Conservation (phyloP, 2,329 filamentous ascomycete species). For the Penicillium polonicum region DNA sequence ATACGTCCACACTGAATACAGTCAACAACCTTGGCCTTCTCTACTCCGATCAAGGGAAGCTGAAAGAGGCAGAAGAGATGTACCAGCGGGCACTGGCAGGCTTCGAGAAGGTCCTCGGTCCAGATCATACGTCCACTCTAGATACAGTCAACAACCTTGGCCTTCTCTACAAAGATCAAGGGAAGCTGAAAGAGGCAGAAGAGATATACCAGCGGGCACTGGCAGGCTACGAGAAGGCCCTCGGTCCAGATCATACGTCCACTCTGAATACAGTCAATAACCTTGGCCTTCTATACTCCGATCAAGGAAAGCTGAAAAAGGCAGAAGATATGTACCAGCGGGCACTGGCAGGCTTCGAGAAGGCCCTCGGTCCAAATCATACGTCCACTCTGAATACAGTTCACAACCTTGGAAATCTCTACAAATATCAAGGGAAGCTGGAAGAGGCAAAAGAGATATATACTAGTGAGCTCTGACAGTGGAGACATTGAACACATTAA, state of each 20-base stretch:
- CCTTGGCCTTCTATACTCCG: too few species aligned
- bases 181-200: constrained; percentile 20
- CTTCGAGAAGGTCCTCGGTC: constrained; percentile 17
- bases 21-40: constrained; percentile 11
- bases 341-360: too few species aligned
- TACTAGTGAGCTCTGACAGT: too few species aligned
- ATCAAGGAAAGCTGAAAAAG: too few species aligned
- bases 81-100: constrained; percentile 15
- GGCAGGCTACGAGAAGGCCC: constrained; percentile 15
- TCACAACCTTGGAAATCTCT: too few species aligned
- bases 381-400: too few species aligned
- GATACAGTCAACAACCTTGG: constrained; percentile 13
- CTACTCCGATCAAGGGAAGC: not conserved
- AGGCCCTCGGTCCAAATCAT: too few species aligned
- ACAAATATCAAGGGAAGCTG: too few species aligned
- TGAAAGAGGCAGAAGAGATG: constrained; percentile 22
- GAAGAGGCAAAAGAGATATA: too few species aligned
- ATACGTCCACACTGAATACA: constrained; percentile 8
- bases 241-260: constrained; percentile 13
- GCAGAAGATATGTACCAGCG: too few species aligned
- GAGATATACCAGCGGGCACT: constrained; percentile 17
- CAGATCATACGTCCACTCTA: constrained; percentile 11
- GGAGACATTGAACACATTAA: too few species aligned
- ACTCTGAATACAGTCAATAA: constrained; percentile 7
- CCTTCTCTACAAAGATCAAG: not conserved